phyloP scores from a whole-genome alignment of 495 filamentous ascomycete genomes.

The Penicilliopsis zonata region DNA sequence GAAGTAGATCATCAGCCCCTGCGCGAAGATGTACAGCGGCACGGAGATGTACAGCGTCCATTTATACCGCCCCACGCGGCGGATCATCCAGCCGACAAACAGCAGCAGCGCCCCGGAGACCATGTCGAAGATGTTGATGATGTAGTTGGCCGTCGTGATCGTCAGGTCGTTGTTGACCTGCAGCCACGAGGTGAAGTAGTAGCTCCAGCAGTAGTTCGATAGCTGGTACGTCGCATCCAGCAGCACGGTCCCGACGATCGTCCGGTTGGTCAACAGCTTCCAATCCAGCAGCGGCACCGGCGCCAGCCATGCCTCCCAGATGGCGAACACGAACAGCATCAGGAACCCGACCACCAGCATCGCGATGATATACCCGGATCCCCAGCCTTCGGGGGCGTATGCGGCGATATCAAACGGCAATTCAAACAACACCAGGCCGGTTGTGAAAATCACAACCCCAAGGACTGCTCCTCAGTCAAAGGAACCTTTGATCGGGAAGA shows the following conservation, averaged over 20 bases:
- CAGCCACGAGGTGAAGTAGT: slow-evolving; percentile 54
- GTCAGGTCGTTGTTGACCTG: slow-evolving; percentile 56
- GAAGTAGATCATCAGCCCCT: slow-evolving; percentile 57
- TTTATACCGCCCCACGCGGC: slow-evolving; percentile 44
- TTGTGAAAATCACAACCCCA: slow-evolving; percentile 44
- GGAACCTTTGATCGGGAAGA: too few relatives aligned
- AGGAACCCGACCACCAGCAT: slow-evolving; percentile 45
- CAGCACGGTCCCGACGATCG: slow-evolving; percentile 50
- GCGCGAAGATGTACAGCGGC: slow-evolving; percentile 48
- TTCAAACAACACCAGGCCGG: slow-evolving; percentile 50
- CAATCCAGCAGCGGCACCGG: slow-evolving; percentile 47
- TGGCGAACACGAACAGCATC: slow-evolving; percentile 42
- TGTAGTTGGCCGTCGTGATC: slow-evolving; percentile 46
- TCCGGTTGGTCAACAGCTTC: slow-evolving; percentile 48
- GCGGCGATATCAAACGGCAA: slow-evolving; percentile 46
- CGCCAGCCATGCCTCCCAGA: slow-evolving; percentile 47
- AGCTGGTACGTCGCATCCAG: slow-evolving; percentile 43
- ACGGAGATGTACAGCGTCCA: slow-evolving; percentile 45
- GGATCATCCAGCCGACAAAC: slow-evolving; percentile 42
- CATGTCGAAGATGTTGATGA: slow-evolving; percentile 56
- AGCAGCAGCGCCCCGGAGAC: slow-evolving; percentile 53
- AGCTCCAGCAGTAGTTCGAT: slow-evolving; percentile 56
- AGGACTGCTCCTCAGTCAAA: too few relatives aligned
- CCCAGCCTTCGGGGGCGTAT: slow-evolving; percentile 33
- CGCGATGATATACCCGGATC: slow-evolving; percentile 38